A percentile compares a stretch with the other conserved stretches of the same genome.
Conservation (phyloP, 176 grass and related monocot species). For the Eleusine indica region DNA sequence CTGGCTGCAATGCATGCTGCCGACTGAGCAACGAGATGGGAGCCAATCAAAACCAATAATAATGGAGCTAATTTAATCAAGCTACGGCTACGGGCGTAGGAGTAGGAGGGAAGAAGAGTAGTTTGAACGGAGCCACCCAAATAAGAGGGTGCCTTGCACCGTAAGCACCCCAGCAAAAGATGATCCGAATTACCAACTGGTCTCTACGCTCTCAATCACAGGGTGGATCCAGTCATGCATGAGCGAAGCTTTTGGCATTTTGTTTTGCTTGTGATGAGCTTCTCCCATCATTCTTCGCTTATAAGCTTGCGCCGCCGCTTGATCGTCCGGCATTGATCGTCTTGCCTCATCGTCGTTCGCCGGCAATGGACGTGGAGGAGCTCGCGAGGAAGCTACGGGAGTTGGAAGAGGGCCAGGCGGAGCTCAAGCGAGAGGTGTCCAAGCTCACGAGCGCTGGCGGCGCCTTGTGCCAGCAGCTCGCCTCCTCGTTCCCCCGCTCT, state of each 20-base stretch:
- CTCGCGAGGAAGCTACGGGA: conserved; percentile 61
- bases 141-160: neutral
- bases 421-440: conserved; percentile 60
- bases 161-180: neutral
- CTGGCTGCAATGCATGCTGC: neutral
- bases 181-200: neutral
- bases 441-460: conserved; percentile 13
- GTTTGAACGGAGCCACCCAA: too few relatives aligned
- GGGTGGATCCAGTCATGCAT: neutral
- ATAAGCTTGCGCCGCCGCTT: too few relatives aligned
- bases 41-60: neutral
- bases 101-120: too few relatives aligned
- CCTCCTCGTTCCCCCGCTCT: too few relatives aligned
- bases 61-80: too few relatives aligned
- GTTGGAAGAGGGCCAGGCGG: conserved; percentile 62
- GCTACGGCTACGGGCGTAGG: too few relatives aligned
- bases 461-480: neutral
- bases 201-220: neutral
- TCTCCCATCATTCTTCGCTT: too few relatives aligned
- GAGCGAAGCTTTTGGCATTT: conserved; percentile 26
- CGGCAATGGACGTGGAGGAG: conserved; percentile 52
- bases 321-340: too few relatives aligned
- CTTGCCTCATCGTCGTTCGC: neutral
- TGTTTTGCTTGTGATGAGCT: too few relatives aligned
- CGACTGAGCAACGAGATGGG: neutral